Conservation (phyloP, 2,329 filamentous ascomycete species). For the Scytalidium sp. region DNA sequence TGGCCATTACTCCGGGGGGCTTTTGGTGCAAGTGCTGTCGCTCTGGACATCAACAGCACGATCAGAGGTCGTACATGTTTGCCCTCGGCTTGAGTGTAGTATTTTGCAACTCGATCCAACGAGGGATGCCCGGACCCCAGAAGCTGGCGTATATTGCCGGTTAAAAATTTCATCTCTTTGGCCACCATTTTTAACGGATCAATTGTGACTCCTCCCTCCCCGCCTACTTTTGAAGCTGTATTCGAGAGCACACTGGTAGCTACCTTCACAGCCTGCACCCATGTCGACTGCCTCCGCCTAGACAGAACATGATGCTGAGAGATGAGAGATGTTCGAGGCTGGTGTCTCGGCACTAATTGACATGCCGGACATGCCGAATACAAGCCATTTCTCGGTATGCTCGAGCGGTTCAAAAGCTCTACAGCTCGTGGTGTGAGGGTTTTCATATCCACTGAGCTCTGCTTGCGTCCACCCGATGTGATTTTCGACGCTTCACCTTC, state of each 20-base stretch:
- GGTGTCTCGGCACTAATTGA: slow-evolving; percentile 21
- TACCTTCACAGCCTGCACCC: slow-evolving; percentile 71
- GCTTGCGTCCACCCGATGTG: slow-evolving; percentile 30
- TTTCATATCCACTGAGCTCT: slow-evolving; percentile 42
- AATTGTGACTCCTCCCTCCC: slow-evolving; percentile 67
- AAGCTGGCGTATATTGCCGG: slow-evolving; percentile 89
- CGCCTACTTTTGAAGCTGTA: slow-evolving; percentile 54
- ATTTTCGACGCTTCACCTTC: slow-evolving; percentile 11
- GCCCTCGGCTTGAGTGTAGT: slow-evolving; percentile 94
- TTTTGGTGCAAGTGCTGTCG: slow-evolving; percentile 78
- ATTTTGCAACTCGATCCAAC: slow-evolving; percentile 92
- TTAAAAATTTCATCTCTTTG: slow-evolving; percentile 95
- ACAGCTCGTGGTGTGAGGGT: slow-evolving; percentile 49
- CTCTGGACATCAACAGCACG: slow-evolving; percentile 93
- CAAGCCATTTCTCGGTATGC: slow-evolving; percentile 30
- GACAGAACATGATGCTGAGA: slow-evolving; percentile 31
- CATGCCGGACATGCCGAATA: slow-evolving; percentile 38
- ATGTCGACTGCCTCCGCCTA: slow-evolving; percentile 59
- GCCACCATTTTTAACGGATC: slow-evolving; percentile 88
- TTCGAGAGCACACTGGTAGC: slow-evolving; percentile 70
- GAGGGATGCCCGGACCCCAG: slow-evolving; percentile 92
- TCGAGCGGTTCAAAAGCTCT: slow-evolving; percentile 38
- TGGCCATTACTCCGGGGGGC: slow-evolving; percentile 37
- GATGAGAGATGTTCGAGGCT: slow-evolving; percentile 8
- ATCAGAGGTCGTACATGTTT: slow-evolving; percentile 95